Evolutionary conservation across 169 alveolate genomes (phyloP).

Genomic region (Plasmodium yoelii): DNA sequence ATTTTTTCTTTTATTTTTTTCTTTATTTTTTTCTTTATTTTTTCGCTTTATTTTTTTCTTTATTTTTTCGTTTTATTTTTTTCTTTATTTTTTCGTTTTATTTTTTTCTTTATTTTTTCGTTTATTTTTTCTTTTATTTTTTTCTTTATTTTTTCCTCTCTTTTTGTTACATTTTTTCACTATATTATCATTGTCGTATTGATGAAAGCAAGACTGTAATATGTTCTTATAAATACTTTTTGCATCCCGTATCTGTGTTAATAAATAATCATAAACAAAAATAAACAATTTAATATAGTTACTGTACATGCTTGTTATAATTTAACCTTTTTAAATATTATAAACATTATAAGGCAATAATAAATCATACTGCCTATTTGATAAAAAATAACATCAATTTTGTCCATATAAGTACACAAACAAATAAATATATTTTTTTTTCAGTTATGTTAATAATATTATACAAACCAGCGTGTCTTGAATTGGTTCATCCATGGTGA

Average conservation of each 20-base stretch:
- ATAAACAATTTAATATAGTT: constrained; percentile 4
- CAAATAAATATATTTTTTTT: neutral
- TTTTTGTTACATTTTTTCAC: constrained; percentile 50
- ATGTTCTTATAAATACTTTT: constrained; percentile 54
- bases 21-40: neutral
- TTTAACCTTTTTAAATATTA: neutral
- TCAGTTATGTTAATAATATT: neutral
- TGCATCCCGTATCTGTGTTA: constrained; percentile 50
- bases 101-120: no score
- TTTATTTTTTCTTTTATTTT: neutral
- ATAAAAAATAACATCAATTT: neutral
- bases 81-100: neutral
- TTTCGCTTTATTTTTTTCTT: neutral
- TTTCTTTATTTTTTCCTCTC: neutral
- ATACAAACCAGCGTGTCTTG: constrained; percentile 62
- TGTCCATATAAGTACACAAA: neutral
- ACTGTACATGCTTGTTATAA: neutral
- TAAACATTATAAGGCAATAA: neutral
- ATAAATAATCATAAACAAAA: constrained; percentile 3
- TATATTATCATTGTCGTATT: constrained; percentile 57
- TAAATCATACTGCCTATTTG: neutral
- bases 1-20: no score
- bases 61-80: neutral
- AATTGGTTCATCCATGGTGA: constrained; percentile 66
- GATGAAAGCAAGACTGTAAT: constrained; percentile 57